Base-by-base conservation (phyloP, 768 basidiomycete genomes). In the Asterophora parasitica region DNA sequence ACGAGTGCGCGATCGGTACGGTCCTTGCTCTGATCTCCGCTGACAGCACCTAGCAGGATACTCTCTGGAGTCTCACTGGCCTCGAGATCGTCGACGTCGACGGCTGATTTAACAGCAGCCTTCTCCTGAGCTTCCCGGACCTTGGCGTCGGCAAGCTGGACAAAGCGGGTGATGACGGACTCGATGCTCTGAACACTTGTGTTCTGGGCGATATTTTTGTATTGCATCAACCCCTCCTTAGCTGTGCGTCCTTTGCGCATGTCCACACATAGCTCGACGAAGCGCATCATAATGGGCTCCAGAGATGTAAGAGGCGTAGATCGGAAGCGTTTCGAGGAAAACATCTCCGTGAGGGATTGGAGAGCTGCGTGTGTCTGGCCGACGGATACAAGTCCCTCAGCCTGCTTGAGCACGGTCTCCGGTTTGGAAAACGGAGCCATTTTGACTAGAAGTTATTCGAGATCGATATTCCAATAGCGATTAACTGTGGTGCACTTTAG, bases 151-250 rank as follows among this genome's bases (percentile, higher is more conserved):
- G 90, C 80, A 26, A 91, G 75, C 49, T 79, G 74, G 56, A 99
- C 77, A 62, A 98, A 95, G 37, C 78, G 76, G 53, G 83, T 87
- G 61, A 99, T 86, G 60, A 97, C 92, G 39, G 78, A 74, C 65
- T 99, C 95, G 63, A 99, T 94, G 52, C 88, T 91, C 41, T 79
- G 81, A 34, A 97, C 92, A 64, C 81, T 90, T 16, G 85, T 83
- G 58, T 94, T 92, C 61, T 99, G 95, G 0, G 92, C 92, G 57
- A 96, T 92, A 65, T 97, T 97, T 73, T 96, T 97, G 80, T 91
- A 96, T 62, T 92, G 87, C 83, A 95, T 91, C 40, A 98, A 81
- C 17, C 92, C 94, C 62, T 94, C 92, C 66, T 95, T 93, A 17
- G 93, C 94, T 20, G 89, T 85, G 20, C 92, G 79, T 0, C 93